A percentile compares a stretch with the other conserved stretches of the same genome.
Conservation (phyloP, 2,329 filamentous ascomycete genomes). For the Xylariales sp. region DNA sequence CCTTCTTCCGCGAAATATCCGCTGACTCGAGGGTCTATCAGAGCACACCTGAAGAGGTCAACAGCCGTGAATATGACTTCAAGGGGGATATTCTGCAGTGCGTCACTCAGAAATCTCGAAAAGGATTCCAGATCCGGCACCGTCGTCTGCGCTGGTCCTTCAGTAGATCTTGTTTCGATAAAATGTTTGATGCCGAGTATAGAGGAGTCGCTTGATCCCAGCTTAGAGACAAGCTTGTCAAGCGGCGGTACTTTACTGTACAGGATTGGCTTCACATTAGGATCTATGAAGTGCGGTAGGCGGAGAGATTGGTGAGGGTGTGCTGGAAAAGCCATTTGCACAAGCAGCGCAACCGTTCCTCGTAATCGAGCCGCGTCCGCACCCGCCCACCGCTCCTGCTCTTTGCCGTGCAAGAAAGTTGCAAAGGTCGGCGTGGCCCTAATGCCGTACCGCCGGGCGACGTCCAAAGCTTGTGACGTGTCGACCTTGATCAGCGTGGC, state of each 20-base stretch:
- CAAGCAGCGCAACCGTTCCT: slow-evolving; percentile 67
- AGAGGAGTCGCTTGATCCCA: slow-evolving; percentile 51
- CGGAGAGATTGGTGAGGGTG: slow-evolving; percentile 72
- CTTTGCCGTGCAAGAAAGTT: slow-evolving; percentile 71
- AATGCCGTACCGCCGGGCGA: slow-evolving; percentile 62
- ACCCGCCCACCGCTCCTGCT: slow-evolving; percentile 77
- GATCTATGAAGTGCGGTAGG: slow-evolving; percentile 65
- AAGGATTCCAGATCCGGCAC: slow-evolving; percentile 69
- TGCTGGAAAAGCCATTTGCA: slow-evolving; percentile 68
- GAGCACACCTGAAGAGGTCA: slow-evolving; percentile 76
- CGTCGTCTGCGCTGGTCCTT: slow-evolving; percentile 57
- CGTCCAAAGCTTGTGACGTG: slow-evolving; percentile 60
- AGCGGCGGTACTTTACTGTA: slow-evolving; percentile 80
- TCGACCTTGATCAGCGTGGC: slow-evolving; percentile 80
- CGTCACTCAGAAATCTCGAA: slow-evolving; percentile 53
- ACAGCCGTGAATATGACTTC: slow-evolving; percentile 74
- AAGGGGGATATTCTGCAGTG: slow-evolving; percentile 50
- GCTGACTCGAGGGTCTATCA: slow-evolving; percentile 74
- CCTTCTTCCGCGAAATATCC: slow-evolving; percentile 78
- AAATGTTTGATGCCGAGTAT: slow-evolving; percentile 66
- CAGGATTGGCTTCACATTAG: slow-evolving; percentile 60
- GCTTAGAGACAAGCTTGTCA: slow-evolving; percentile 74
- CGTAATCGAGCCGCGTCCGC: slow-evolving; percentile 65
- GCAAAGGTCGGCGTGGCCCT: slow-evolving; percentile 84
- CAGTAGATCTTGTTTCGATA: slow-evolving; percentile 55